These are phyloP conservation scores for Colletotrichum gloeosporioides DNA, from an alignment of 2,329 filamentous ascomycete genomes.

Conservation along the genomic window DNA sequence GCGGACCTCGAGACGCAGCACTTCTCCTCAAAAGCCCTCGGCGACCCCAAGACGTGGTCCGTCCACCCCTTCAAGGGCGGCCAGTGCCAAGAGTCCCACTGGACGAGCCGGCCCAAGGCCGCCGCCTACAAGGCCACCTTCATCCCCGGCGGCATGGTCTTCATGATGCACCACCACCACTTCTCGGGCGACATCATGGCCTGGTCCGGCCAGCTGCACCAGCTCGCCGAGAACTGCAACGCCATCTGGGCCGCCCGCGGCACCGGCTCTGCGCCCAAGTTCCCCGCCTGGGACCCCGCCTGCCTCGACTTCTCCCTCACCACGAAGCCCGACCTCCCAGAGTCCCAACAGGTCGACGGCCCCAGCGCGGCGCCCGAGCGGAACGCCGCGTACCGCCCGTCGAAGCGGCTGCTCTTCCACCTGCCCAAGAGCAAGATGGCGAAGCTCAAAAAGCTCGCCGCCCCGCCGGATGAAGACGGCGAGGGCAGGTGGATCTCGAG, in stretches of 20 bases:
- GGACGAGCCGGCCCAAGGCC: slow-evolving; percentile 34
- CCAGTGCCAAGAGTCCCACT: slow-evolving; percentile 42
- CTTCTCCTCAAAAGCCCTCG: slow-evolving; percentile 36
- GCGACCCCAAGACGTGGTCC: slow-evolving; percentile 37
- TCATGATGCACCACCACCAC: slow-evolving; percentile 47
- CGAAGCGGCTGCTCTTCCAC: slow-evolving; percentile 42
- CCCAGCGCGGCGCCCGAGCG: slow-evolving; percentile 28
- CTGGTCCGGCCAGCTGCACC: slow-evolving; percentile 40
- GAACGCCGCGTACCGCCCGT: slow-evolving; percentile 32
- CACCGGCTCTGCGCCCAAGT: background rate
- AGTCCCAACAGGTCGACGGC: slow-evolving; percentile 33
- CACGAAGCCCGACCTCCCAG: slow-evolving; percentile 29
- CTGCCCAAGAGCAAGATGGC: slow-evolving; percentile 47
- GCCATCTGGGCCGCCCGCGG: slow-evolving; percentile 25
- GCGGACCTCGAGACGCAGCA: slow-evolving; percentile 39
- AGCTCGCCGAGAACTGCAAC: slow-evolving; percentile 48
- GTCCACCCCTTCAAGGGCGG: slow-evolving; percentile 42
- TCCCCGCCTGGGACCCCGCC: slow-evolving; percentile 29
- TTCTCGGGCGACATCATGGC: slow-evolving; percentile 49
- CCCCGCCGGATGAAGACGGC: slow-evolving; percentile 32
- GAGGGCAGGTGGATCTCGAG: slow-evolving; percentile 44
- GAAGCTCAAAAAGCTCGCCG: slow-evolving; percentile 40
- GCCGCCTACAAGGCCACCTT: slow-evolving; percentile 47
- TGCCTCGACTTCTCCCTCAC: slow-evolving; percentile 41
- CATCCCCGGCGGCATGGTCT: slow-evolving; percentile 43